Evolutionary conservation across 495 filamentous ascomycete genomes (phyloP).

Genomic region (Endocarpon pusillum): DNA sequence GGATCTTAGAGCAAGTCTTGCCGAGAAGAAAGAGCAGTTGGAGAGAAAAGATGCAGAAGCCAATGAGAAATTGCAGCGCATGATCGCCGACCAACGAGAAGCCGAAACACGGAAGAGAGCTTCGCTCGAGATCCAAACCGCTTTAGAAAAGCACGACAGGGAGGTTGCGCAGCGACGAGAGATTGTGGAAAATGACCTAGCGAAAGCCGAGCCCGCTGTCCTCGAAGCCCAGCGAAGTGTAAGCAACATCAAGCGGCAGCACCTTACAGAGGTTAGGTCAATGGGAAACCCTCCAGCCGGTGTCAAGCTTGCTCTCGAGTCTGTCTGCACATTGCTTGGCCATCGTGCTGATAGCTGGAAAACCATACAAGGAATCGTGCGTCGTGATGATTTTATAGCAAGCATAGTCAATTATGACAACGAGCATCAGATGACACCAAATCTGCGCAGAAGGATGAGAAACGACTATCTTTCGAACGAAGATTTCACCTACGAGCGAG

Average conservation of each 20-base stretch:
- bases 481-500: slow-evolving; percentile 89
- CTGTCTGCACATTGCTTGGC: slow-evolving; percentile 84
- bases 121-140: slow-evolving; percentile 73
- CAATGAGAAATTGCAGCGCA: slow-evolving; percentile 89
- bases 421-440: slow-evolving; percentile 80
- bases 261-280: slow-evolving; percentile 91
- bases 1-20: slow-evolving; percentile 75
- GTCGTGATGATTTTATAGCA: slow-evolving; percentile 90
- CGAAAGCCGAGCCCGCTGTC: slow-evolving; percentile 84
- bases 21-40: slow-evolving; percentile 82
- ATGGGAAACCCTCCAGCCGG: slow-evolving; percentile 83
- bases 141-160: slow-evolving; percentile 75
- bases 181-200: slow-evolving; percentile 75
- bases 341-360: slow-evolving; percentile 86
- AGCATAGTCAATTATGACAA: slow-evolving; percentile 97
- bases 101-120: slow-evolving; percentile 79
- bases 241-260: slow-evolving; percentile 91
- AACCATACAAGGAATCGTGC: slow-evolving; percentile 69
- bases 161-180: slow-evolving; percentile 72
- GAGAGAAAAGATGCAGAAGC: slow-evolving; percentile 89
- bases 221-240: slow-evolving; percentile 85
- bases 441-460: slow-evolving; percentile 70
- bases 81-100: slow-evolving; percentile 92
- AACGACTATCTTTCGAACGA: slow-evolving; percentile 79
- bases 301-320: slow-evolving; percentile 82